phyloP scores from a whole-genome alignment of 441 rosid genomes.

The Rhodomyrtus psidioides region DNA sequence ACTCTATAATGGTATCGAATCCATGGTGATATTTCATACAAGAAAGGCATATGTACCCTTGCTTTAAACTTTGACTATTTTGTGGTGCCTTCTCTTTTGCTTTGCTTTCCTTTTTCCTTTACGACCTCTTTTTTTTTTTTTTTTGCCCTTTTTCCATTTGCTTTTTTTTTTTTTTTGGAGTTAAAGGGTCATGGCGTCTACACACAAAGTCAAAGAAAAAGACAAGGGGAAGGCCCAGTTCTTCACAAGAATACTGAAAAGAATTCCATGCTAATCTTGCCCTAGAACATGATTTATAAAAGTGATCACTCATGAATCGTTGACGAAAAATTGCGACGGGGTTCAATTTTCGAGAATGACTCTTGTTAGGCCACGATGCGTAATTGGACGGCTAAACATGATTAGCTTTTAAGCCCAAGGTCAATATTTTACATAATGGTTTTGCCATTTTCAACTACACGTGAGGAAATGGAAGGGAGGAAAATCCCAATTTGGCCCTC shows the following conservation, averaged over 20 bases:
- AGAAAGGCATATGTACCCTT: not conserved
- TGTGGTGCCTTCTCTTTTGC: not conserved
- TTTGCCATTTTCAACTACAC: not conserved
- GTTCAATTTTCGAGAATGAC: not conserved
- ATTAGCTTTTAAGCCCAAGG: not conserved
- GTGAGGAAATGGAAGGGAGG: not conserved
- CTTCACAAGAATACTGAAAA: not conserved
- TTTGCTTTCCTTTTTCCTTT: not conserved
- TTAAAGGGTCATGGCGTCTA: not conserved
- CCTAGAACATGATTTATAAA: not conserved
- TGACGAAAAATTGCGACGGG: not conserved
- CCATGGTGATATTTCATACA: not conserved
- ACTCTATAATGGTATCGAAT: not conserved
- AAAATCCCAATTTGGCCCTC: not conserved
- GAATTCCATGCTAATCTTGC: not conserved
- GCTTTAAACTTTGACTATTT: not conserved
- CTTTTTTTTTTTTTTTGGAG: too few species aligned
- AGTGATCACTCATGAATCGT: not conserved
- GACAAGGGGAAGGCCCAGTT: not conserved
- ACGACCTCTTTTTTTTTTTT: not conserved
- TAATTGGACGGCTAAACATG: not conserved
- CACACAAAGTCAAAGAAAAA: not conserved
- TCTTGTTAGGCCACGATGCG: not conserved
- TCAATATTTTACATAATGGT: not conserved
- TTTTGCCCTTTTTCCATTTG: too few species aligned